A percentile compares a stretch with the other conserved stretches of the same genome.
phyloP scores from a whole-genome alignment of 257 asterid genomes.

The Capsicum pubescens region DNA sequence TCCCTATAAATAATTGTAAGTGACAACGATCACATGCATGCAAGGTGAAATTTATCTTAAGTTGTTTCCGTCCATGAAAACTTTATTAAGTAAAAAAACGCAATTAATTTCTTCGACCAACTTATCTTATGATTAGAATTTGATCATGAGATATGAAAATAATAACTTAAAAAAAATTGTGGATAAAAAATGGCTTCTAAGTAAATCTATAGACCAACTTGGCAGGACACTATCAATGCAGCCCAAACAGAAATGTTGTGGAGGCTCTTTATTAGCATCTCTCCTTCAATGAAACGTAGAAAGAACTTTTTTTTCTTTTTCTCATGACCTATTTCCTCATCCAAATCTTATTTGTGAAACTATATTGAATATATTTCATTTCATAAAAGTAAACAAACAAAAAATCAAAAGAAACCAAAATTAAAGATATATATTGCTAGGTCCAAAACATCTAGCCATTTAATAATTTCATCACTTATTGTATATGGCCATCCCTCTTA shows the following conservation, averaged over 20 bases:
- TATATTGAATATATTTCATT: neutral
- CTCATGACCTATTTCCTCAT: neutral
- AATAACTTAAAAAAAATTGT: neutral
- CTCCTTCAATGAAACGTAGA: neutral
- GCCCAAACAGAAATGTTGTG: neutral
- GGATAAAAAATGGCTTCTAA: neutral
- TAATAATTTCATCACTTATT: slow-evolving; percentile 1
- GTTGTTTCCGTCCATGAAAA: neutral
- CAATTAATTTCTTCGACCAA: neutral
- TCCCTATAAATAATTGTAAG: too few species aligned
- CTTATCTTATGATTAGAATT: neutral
- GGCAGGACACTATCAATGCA: slow-evolving; percentile 1
- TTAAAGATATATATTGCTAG: slow-evolving; percentile 17
- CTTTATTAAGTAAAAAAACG: neutral
- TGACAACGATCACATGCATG: neutral
- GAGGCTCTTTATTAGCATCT: neutral
- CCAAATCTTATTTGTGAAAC: too few species aligned
- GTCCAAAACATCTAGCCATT: slow-evolving; percentile 7
- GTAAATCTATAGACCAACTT: slow-evolving; percentile 19
- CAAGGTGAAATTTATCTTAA: neutral
- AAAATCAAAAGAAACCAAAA: slow-evolving; percentile 1
- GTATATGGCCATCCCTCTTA: neutral
- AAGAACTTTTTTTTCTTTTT: neutral
- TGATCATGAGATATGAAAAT: neutral
- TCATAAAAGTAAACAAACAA: neutral